Conservation (phyloP, 306 rosid genomes). For the Corylus avellana region DNA sequence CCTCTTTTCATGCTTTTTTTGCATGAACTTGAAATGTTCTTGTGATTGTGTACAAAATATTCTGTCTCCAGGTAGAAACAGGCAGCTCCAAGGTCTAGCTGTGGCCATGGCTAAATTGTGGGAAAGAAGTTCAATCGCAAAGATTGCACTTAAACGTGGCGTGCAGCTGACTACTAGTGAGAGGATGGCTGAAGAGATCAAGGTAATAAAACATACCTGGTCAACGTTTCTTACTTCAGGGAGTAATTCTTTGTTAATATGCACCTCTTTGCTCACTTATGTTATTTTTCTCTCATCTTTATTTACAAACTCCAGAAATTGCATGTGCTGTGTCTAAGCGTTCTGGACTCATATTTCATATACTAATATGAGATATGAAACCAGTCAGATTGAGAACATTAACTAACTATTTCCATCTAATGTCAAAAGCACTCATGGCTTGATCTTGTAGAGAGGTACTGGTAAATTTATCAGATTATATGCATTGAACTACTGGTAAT, state of each 20-base stretch:
- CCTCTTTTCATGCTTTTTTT: conserved; percentile 18
- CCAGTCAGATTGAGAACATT: not conserved
- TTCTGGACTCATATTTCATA: not conserved
- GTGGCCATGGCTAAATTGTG: conserved; percentile 78
- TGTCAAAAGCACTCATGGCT: conserved; percentile 2
- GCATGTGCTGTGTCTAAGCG: conserved; percentile 6
- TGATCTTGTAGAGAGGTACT: conserved; percentile 19
- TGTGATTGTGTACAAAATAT: conserved; percentile 29
- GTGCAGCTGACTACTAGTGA: conserved; percentile 96
- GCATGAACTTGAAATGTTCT: conserved; percentile 18
- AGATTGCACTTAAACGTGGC: conserved; percentile 95
- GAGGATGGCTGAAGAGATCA: conserved; percentile 97
- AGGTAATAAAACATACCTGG: conserved; percentile 52
- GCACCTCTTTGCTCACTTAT: conserved; percentile 10
- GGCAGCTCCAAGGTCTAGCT: conserved; percentile 94
- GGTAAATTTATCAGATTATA: conserved; percentile 1
- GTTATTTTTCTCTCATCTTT: conserved; percentile 1
- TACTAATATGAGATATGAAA: not conserved
- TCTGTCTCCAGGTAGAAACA: conserved; percentile 68
- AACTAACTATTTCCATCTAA: not conserved
- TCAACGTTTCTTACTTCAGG: conserved; percentile 20
- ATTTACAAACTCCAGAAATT: conserved; percentile 20
- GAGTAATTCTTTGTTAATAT: conserved; percentile 1
- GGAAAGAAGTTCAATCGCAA: conserved; percentile 87
- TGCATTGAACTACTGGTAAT: conserved; percentile 15